A percentile compares a stretch with the other conserved stretches of the same genome.
phyloP scores from a whole-genome alignment of 2,329 filamentous ascomycete species.

The Lojkania enalia region DNA sequence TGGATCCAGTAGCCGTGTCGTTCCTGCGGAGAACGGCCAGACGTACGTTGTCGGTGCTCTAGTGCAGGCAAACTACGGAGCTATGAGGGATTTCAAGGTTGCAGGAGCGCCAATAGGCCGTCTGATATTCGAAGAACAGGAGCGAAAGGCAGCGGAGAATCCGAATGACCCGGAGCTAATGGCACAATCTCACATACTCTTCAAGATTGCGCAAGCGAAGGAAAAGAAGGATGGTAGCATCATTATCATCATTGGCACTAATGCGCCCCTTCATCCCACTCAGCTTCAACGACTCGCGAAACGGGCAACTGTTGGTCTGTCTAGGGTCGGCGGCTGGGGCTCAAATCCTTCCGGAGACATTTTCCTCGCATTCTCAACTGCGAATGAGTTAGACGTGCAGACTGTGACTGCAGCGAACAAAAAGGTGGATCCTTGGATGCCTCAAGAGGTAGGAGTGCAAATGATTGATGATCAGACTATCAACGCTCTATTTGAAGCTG shows the following conservation, averaged over 20 bases:
- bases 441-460: conserved; percentile 51
- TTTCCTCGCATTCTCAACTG: conserved; percentile 69
- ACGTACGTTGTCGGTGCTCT: conserved; percentile 64
- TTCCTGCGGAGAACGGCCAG: conserved; percentile 41
- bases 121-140: conserved; percentile 55
- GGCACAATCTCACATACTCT: conserved; percentile 31
- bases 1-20: conserved; percentile 61
- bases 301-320: conserved; percentile 64
- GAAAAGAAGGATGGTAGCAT: conserved; percentile 64
- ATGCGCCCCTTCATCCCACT: conserved; percentile 61
- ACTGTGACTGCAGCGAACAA: conserved; percentile 29
- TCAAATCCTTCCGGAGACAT: conserved; percentile 67
- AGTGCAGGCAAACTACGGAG: conserved; percentile 68
- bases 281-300: conserved; percentile 63
- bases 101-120: conserved; percentile 65
- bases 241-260: conserved; percentile 64
- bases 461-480: conserved; percentile 63
- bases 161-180: conserved; percentile 30
- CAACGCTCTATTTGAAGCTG: conserved; percentile 64
- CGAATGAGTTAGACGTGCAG: conserved; percentile 55
- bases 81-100: conserved; percentile 59
- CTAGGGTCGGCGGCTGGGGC: conserved; percentile 64
- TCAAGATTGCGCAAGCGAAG: conserved; percentile 40
- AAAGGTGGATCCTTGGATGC: conserved; percentile 38
- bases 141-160: conserved; percentile 40